Conservation (phyloP, 192 early-diverging fungal genomes). For the Coemansia sp. region DNA sequence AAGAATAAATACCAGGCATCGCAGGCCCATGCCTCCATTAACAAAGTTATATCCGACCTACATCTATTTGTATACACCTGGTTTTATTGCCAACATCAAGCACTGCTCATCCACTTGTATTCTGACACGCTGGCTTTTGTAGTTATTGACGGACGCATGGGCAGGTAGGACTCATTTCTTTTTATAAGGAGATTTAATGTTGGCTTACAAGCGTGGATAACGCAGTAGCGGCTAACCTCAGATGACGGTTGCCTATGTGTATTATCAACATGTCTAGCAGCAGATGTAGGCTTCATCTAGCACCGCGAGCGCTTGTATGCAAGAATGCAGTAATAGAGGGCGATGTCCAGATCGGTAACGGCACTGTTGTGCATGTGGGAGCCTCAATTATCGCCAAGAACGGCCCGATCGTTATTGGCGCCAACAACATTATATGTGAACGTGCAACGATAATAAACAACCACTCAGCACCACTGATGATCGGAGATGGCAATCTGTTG, state of each 20-base stretch:
- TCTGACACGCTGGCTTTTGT: constrained; percentile 12
- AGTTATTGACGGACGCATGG: constrained; percentile 17
- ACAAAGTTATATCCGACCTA: no score
- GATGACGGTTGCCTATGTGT: no score
- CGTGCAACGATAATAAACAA: constrained; percentile 39
- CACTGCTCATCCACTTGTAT: not conserved
- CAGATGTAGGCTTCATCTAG: constrained; percentile 37
- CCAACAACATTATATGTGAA: constrained; percentile 53
- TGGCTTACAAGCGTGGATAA: not conserved
- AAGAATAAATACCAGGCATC: no score
- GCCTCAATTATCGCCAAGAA: constrained; percentile 48
- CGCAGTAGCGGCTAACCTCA: not conserved
- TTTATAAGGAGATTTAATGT: no score
- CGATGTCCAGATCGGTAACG: constrained; percentile 47
- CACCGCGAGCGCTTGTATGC: constrained; percentile 47
- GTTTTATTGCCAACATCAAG: not conserved
- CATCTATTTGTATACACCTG: not conserved
- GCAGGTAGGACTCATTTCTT: constrained; percentile 22
- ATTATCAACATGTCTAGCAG: not conserved
- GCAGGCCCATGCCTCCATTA: no score
- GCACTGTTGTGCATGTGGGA: constrained; percentile 47
- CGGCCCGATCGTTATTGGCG: constrained; percentile 49
- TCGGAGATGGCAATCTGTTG: constrained; percentile 49
- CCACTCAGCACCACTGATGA: constrained; percentile 33
- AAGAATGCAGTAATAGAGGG: constrained; percentile 46